Evolutionary conservation across 352 stramenopile species (phyloP), one percentile per base, ranked within the genome.

Genomic region (Pythium volutum): DNA sequence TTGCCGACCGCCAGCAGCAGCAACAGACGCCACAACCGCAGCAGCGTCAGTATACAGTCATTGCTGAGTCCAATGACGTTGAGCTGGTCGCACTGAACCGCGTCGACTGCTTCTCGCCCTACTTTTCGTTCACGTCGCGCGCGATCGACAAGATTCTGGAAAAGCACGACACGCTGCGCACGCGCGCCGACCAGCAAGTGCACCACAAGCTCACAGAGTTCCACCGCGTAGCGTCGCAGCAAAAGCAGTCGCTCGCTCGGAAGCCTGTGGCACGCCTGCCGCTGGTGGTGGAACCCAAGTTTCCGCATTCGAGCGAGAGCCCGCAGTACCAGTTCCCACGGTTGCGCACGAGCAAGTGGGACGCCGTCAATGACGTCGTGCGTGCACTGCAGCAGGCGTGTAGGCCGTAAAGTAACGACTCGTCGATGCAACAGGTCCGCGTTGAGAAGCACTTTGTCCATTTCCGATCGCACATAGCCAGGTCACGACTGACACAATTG

Each of bases 41-140:
- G n/a, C 69, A 67, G 9, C 73, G 80, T 2, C 67, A 61, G 18
- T 87, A 84, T 64, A 89, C 77, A 0, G 80, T 73, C 23, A 73
- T 89, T 20, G 80, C 77, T 0, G 77, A 85, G 48, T 80, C 80
- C 10, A 55, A 69, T 1, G 69, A 69, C 3, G 75, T 84, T 1
- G 76, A 88, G 51, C 52, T 89, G 20, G 67, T 89, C 20, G 80
- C 75, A 3, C 58, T 89, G n/a, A 88, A 89, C 38, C 79, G 79
- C 42, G 71, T 89, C 20, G 77, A 89, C 62, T 89, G 80, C 52
- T 87, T 86, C 61, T 89, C 80, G 27, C 79, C 80, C 1, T 86
- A 88, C 42, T 87, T 88, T 22, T 88, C 80, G 1, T 89, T 89
- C 54, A 89, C 77, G 1, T 69, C 76, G 12, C 76, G 79, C 16